Evolutionary conservation across 345 rosid genomes (phyloP).

Genomic region (Gossypium rotundifolium): DNA sequence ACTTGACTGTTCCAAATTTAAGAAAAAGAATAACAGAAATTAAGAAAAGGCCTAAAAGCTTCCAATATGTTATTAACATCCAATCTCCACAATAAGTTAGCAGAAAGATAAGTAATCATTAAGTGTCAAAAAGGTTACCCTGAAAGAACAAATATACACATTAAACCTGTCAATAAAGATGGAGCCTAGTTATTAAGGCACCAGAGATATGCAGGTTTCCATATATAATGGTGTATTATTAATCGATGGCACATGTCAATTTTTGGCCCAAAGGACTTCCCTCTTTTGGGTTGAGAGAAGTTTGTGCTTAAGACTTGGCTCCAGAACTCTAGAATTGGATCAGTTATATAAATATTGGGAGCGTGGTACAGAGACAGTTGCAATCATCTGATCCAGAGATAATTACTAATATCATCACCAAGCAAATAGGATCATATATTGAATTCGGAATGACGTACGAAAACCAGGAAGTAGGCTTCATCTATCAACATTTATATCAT

Average conservation of each 20-base stretch:
- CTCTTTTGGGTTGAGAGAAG: neutral
- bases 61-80: neutral
- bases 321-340: neutral
- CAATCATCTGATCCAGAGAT: neutral
- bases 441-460: neutral
- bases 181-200: neutral
- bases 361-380: neutral
- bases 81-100: neutral
- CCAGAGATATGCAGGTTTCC: neutral
- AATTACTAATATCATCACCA: neutral
- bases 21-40: neutral
- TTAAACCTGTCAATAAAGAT: neutral
- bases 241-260: neutral
- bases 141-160: neutral
- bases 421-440: neutral
- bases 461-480: neutral
- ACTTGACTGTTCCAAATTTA: conserved; percentile 51
- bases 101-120: neutral
- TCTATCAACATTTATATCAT: neutral
- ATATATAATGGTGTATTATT: neutral
- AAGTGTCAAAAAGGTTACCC: neutral
- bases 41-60: neutral
- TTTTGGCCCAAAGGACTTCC: neutral
- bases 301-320: neutral
- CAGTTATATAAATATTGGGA: too few relatives aligned